Base-by-base conservation (phyloP, 768 basidiomycete species). In the Phaffia australis region DNA sequence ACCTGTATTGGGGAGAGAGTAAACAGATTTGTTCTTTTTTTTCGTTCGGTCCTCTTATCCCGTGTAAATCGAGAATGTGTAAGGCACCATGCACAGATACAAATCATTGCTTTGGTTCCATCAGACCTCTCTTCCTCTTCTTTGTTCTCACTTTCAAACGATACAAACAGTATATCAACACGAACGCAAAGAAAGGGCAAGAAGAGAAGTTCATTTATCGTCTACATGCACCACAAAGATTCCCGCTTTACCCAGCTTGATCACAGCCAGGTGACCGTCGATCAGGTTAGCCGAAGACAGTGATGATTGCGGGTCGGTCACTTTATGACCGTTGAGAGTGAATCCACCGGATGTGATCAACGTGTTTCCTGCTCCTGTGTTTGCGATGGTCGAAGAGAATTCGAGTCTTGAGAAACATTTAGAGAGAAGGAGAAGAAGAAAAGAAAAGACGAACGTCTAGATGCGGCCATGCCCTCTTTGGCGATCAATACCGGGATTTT, bases 211-310 rank as follows among this genome's bases (percentile, higher is more conserved):
- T 60, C 16, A 60, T 60, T 50, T 50, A 3, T 61, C 42, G 3
- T 69, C 71, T 1, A 81, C 65, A 47, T 74, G 81, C 11, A 90
- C 71, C 50, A 88, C 80, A 49, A 83, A 73, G 69, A 85, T 78
- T 56, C 85, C 86, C 69, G 86, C 84, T 74, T 87, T 88, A 4
- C 89, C 89, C 49, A 84, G 83, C 21, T 87, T 82, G 23, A 92
- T 69, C 65, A 92, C 81, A 21, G 81, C 83, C 8, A 90, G 72
- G 58, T 78, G 80, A 14, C 76, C 78, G 70, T 85, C 83, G n/a
- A 89, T 77, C 32, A 91, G 79, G 71, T 83, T 79, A 0, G 73
- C 70, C 47, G 70, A 70, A 9, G 74, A 70, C 19, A 87, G 71
- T 35, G 74, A 80, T 47, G 50, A 23, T 16, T 23, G 35, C 59